Percentiles rank a stretch among this genome's conserved stretches.
Conservation (phyloP, 148 eudicot species). For the Selenicereus undatus region DNA sequence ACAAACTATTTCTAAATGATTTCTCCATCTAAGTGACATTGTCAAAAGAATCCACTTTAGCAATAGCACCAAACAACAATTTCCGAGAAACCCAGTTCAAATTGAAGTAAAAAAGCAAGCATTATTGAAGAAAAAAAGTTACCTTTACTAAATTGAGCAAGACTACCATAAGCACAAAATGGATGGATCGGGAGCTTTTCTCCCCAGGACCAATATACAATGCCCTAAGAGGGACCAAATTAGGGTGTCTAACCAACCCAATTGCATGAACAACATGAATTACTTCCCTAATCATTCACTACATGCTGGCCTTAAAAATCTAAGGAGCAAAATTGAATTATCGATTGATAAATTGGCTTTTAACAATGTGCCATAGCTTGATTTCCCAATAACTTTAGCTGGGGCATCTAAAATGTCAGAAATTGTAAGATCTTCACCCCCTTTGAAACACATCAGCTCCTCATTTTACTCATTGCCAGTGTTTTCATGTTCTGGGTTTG, state of each 20-base stretch:
- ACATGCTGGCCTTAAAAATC: constrained; percentile 89
- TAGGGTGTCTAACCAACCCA: constrained; percentile 65
- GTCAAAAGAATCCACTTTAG: constrained; percentile 13
- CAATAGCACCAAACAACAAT: constrained; percentile 22
- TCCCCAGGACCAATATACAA: constrained; percentile 77
- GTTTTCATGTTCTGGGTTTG: constrained; percentile 22
- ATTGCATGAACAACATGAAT: constrained; percentile 37
- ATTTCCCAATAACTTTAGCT: constrained; percentile 91
- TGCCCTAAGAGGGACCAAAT: constrained; percentile 78
- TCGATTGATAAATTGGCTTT: constrained; percentile 48
- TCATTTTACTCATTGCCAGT: constrained; percentile 23
- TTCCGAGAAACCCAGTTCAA: constrained; percentile 20
- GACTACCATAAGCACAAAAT: constrained; percentile 46
- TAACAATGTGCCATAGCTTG: constrained; percentile 83
- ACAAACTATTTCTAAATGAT: neutral
- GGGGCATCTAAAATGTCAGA: constrained; percentile 86
- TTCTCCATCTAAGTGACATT: constrained; percentile 4
- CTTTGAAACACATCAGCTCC: constrained; percentile 59
- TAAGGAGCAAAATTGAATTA: constrained; percentile 42
- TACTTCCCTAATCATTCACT: constrained; percentile 46
- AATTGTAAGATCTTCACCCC: constrained; percentile 66
- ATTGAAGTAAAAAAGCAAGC: neutral
- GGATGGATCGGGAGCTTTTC: constrained; percentile 91
- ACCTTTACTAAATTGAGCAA: constrained; percentile 84
- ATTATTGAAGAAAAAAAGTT: neutral